Conservation (phyloP, 2,329 filamentous ascomycete species). For the Byssothecium circinans region DNA sequence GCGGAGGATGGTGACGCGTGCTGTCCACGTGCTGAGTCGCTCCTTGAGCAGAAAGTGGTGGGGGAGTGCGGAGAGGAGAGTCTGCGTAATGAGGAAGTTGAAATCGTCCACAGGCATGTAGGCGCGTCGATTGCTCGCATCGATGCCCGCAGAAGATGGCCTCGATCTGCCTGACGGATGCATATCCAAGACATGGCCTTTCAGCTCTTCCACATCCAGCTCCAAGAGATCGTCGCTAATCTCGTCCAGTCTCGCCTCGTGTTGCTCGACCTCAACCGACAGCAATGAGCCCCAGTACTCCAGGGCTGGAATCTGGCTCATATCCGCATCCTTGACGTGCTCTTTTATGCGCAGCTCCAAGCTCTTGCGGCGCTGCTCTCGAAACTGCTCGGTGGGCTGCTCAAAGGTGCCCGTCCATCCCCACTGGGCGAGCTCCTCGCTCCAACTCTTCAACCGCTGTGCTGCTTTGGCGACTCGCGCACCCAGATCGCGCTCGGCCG, state of each 20-base stretch:
- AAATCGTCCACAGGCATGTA: constrained; percentile 83
- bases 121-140: constrained; percentile 33
- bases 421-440: constrained; percentile 69
- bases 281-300: constrained; percentile 73
- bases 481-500: constrained; percentile 70
- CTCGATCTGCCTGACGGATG: constrained; percentile 57
- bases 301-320: constrained; percentile 27
- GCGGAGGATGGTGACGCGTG: constrained; percentile 73
- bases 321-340: constrained; percentile 30
- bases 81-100: constrained; percentile 86
- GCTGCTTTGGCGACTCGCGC: constrained; percentile 70
- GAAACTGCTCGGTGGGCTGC: constrained; percentile 35
- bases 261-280: constrained; percentile 63
- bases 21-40: constrained; percentile 76
- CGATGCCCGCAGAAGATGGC: constrained; percentile 49
- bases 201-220: constrained; percentile 82
- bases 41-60: constrained; percentile 72
- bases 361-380: constrained; percentile 32
- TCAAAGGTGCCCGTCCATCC: constrained; percentile 58
- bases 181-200: constrained; percentile 80
- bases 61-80: constrained; percentile 85
- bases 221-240: constrained; percentile 71
- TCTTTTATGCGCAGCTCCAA: constrained; percentile 36
- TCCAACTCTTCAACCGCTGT: constrained; percentile 72
- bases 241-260: constrained; percentile 73